These are phyloP conservation scores for Pythium aphanidermatum DNA, from an alignment of 352 stramenopile species.

Conservation along the genomic window DNA sequence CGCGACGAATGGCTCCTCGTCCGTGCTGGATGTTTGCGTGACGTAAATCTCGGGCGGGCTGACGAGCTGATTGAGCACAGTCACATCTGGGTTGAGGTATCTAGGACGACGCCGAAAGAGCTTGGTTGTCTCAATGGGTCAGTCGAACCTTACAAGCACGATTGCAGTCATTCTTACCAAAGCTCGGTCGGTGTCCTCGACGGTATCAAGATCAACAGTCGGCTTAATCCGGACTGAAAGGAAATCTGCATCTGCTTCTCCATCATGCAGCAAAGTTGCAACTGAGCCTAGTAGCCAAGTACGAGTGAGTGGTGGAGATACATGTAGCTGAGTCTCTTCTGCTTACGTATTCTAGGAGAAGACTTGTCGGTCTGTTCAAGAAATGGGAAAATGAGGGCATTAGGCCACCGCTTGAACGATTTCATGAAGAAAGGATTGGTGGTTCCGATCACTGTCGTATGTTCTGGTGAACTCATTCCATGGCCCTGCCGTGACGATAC, in stretches of 20 bases:
- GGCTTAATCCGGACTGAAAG: slow-evolving; percentile 48
- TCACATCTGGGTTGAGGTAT: slow-evolving; percentile 48
- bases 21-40: slow-evolving; percentile 37
- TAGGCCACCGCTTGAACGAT: slow-evolving; percentile 73
- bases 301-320: background rate
- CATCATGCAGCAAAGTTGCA: no score
- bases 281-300: no score
- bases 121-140: no score
- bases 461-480: slow-evolving; percentile 34
- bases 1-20: slow-evolving; percentile 60
- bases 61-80: slow-evolving; percentile 62
- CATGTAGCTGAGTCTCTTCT: no score
- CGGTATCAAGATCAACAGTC: slow-evolving; percentile 32
- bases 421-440: slow-evolving; percentile 89
- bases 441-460: slow-evolving; percentile 66
- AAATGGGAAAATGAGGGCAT: slow-evolving; percentile 76
- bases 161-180: slow-evolving; percentile 21
- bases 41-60: slow-evolving; percentile 36
- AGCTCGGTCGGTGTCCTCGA: slow-evolving; percentile 30
- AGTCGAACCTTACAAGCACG: background rate
- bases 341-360: slow-evolving; percentile 8
- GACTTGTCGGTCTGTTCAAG: slow-evolving; percentile 25
- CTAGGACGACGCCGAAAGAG: slow-evolving; percentile 54
- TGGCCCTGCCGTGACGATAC: slow-evolving; percentile 50
- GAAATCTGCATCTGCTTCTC: slow-evolving; percentile 23